Evolutionary conservation across 768 basidiomycete species (phyloP).

Genomic region (Pleurotus sapidus): DNA sequence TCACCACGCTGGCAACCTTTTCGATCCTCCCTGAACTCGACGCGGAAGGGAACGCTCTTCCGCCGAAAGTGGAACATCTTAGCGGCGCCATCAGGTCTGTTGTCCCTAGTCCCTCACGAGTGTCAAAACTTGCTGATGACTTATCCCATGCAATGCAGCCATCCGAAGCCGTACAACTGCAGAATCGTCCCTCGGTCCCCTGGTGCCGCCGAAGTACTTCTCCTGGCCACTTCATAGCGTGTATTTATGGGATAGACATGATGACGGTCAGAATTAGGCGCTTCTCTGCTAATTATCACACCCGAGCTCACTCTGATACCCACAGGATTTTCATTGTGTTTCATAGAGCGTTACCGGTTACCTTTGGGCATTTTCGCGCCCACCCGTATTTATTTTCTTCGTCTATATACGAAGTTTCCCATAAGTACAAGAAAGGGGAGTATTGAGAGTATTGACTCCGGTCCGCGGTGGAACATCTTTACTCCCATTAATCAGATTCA

Average conservation of each 20-base stretch:
- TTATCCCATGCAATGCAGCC: neutral
- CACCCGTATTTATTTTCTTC: too few species aligned
- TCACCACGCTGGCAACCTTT: constrained; percentile 14
- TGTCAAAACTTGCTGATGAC: neutral
- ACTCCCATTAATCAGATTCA: too few species aligned
- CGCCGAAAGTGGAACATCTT: neutral
- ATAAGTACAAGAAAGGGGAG: too few species aligned
- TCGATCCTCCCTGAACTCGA: constrained; percentile 13
- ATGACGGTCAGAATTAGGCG: too few species aligned
- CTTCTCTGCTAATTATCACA: too few species aligned
- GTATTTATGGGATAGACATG: neutral
- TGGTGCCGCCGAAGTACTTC: neutral
- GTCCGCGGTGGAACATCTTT: too few species aligned
- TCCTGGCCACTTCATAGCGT: neutral
- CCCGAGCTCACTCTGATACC: too few species aligned
- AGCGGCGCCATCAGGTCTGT: neutral
- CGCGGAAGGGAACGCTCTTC: constrained; percentile 1
- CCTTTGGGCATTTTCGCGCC: too few species aligned
- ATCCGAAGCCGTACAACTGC: neutral
- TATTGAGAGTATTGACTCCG: too few species aligned
- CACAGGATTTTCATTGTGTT: too few species aligned
- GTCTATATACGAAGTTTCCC: too few species aligned
- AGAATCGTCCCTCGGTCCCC: neutral
- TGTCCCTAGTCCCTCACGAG: neutral
- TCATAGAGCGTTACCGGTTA: too few species aligned